These are phyloP conservation scores for Zizania latifolia DNA, from an alignment of 176 grass and related monocot species.

Conservation along the genomic window DNA sequence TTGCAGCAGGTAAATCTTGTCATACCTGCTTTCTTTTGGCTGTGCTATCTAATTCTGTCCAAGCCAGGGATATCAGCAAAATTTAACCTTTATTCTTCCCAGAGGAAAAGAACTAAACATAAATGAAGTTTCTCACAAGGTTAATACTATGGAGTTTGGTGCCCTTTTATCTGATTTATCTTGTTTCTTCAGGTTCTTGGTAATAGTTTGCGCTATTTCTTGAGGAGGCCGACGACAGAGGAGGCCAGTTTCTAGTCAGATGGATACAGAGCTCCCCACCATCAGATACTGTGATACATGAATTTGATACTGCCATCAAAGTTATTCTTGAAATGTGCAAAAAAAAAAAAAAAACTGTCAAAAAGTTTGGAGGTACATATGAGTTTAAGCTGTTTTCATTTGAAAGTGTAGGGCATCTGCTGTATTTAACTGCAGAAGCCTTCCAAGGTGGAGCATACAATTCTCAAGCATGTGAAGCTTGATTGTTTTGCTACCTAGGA, in stretches of 20 bases:
- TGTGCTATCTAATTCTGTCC: not conserved
- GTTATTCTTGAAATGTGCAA: not conserved
- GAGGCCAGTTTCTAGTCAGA: conserved; percentile 68
- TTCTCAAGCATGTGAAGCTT: conserved; percentile 11
- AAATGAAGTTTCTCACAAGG: not conserved
- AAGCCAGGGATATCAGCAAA: not conserved
- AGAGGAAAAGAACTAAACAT: not conserved
- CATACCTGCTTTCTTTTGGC: not conserved
- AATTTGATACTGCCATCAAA: not conserved
- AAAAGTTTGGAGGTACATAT: conserved; percentile 19
- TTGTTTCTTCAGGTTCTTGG: conserved; percentile 64
- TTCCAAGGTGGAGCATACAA: not conserved
- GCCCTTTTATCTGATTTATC: conserved; percentile 13
- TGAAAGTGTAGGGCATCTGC: not conserved
- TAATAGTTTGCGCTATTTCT: conserved; percentile 94
- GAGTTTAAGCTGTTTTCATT: conserved; percentile 4
- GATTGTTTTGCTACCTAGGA: conserved; percentile 23
- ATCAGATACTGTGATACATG: not conserved
- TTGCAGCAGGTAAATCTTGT: conserved; percentile 62
- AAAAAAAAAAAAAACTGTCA: not conserved
- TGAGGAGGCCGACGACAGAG: conserved; percentile 89
- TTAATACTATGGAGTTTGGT: not conserved
- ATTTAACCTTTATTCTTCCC: not conserved
- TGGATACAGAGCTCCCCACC: not conserved
- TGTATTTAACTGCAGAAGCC: conserved; percentile 12